Base-by-base conservation (phyloP, 73 alveolate species). In the Vitrella brassicaformis region DNA sequence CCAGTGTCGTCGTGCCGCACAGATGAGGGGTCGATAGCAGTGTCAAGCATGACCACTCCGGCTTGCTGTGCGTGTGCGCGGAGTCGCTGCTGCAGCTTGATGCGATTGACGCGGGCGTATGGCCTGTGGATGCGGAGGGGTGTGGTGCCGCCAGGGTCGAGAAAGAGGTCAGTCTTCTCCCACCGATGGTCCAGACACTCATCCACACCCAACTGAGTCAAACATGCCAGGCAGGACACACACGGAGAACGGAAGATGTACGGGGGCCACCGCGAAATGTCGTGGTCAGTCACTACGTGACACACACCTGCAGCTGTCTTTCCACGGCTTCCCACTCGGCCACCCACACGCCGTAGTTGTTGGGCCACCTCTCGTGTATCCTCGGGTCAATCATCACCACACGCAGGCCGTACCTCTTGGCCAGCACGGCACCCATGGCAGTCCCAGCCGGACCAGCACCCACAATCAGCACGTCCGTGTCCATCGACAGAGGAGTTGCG, bases 311-410 rank as follows among this genome's bases (percentile, higher is more conserved):
- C 71, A 75, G 25, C 75, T 76, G 67, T 29, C 47, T 39, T 0
- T 76, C 83, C 71, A 76, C n/a, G 67, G 77, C 77, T 1, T 76
- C 83, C 83, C 83, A 76, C 30, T 76, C 83, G 1, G 30, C 83
- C 83, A 66, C 71, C 83, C 83, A 76, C 0, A 76, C 83, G 0
- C 83, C 83, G 25, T 76, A 76, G 83, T 76, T 76, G 83, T 76
- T 76, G 56, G 83, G 83, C 83, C 83, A 76, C 66, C 31, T 67
- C 72, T 67, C 47, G 28, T 32, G 26, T n/a, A 70, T 67, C 66
- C 19, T 28, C 30, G 75, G 77, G 67, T 76, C 83, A 27, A 67
- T 46, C 31, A 76, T 68, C 30, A 10, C 1, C 25, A 19, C 30
- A 25, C 83, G 39, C 68, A 10, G 18, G 25, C 73, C 83, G 46